Conservation (phyloP, 2,329 filamentous ascomycete species). For the Arthrobotrys pseudoclavata region DNA sequence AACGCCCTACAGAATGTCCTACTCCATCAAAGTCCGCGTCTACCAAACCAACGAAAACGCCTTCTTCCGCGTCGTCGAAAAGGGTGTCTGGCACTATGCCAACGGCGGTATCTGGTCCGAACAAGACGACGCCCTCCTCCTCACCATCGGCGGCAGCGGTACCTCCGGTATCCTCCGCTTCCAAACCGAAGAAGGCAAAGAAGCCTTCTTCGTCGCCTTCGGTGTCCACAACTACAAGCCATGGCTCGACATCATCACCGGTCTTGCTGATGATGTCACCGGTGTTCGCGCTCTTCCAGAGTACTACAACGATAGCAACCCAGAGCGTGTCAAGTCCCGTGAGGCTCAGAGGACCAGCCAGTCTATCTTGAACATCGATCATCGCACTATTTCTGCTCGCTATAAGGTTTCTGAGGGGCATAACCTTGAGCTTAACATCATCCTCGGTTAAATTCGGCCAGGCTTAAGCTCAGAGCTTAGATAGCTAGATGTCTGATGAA, state of each 20-base stretch:
- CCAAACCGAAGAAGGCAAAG: slow-evolving; percentile 24
- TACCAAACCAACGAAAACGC: slow-evolving; percentile 46
- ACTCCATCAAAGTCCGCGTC: slow-evolving; percentile 45
- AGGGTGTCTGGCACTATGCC: slow-evolving; percentile 65
- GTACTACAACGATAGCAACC: slow-evolving; percentile 39
- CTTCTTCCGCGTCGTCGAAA: slow-evolving; percentile 66
- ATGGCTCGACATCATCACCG: slow-evolving; percentile 49
- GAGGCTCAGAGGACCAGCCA: slow-evolving; percentile 34
- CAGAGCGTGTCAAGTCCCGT: slow-evolving; percentile 29
- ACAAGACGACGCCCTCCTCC: slow-evolving; percentile 5
- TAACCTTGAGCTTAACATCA: slow-evolving; percentile 35
- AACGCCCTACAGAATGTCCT: slow-evolving; percentile 10
- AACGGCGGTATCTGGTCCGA: slow-evolving; percentile 38
- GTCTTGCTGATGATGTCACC: slow-evolving; percentile 23
- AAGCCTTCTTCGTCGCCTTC: slow-evolving; percentile 39
- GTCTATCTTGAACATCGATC: slow-evolving; percentile 15
- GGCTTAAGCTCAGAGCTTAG: too few species aligned
- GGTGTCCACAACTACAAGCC: slow-evolving; percentile 53
- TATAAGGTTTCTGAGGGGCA: slow-evolving; percentile 36
- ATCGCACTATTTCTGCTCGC: slow-evolving; percentile 16
- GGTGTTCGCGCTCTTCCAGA: slow-evolving; percentile 27
- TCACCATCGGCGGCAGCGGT: slow-evolving; percentile 49
- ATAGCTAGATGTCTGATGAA: not conserved
- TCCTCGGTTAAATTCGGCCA: slow-evolving; percentile 40
- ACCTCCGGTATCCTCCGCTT: slow-evolving; percentile 41